Conservation (phyloP, 116 monocot genomes). For the Trichopus zeylanicus region DNA sequence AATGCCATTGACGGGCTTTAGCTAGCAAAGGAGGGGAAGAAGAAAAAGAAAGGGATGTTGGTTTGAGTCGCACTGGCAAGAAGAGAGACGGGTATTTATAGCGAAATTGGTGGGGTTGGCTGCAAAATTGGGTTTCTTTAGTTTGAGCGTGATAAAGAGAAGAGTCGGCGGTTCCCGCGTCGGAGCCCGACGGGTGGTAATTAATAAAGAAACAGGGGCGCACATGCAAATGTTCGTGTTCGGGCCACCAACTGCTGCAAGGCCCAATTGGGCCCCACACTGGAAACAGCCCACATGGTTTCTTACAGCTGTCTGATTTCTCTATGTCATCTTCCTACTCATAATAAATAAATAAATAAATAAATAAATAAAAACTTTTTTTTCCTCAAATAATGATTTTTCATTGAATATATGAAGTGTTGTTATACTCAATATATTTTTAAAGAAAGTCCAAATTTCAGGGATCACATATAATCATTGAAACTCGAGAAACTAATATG, state of each 20-base stretch:
- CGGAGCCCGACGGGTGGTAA: background rate
- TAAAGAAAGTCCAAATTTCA: too few species aligned
- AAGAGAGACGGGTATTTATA: background rate
- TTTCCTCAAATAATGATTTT: too few species aligned
- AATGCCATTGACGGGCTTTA: slow-evolving; percentile 7
- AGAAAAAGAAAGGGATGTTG: background rate
- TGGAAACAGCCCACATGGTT: background rate
- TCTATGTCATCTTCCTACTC: background rate
- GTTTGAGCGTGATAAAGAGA: too few species aligned
- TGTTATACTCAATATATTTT: too few species aligned
- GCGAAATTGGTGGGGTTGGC: too few species aligned
- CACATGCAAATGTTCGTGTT: background rate
- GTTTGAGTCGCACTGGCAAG: background rate
- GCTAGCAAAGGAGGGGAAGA: background rate
- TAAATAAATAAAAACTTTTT: too few species aligned
- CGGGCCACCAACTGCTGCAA: background rate
- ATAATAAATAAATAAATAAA: background rate
- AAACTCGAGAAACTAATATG: too few species aligned
- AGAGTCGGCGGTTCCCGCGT: background rate
- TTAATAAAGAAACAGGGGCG: background rate
- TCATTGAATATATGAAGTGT: too few species aligned
- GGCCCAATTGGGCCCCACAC: background rate
- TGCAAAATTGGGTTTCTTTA: too few species aligned
- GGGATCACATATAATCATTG: too few species aligned
- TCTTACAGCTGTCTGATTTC: background rate